Base-by-base conservation (phyloP, 805 yeast species). In the Saccharomycopsis sp. region DNA sequence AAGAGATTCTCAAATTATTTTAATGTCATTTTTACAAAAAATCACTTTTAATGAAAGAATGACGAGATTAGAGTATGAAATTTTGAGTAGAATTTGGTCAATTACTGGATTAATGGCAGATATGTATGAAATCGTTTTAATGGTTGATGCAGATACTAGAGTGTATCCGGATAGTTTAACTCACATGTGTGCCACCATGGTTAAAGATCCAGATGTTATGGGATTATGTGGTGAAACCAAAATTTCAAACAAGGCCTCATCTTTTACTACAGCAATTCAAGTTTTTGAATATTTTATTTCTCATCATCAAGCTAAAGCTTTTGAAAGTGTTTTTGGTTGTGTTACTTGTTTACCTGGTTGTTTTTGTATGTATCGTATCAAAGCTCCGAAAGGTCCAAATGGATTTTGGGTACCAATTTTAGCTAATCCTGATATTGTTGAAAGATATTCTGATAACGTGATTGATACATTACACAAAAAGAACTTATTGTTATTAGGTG, bases 341-440 rank as follows among this genome's bases (percentile, higher is more conserved):
- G 96, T 87, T 13, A 87, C 96, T 1, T 87, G 96, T 70, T 69
- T 87, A 46, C 96, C 96, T 0, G 96, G 96, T 30, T 87, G 96
- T 66, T 87, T 87, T 68, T 80, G 84, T 46, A 80, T 87, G 77
- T 87, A 88, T 56, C 72, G 96, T 52, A 83, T 87, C 56, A 87
- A 87, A 59, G 67, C 95, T 0, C 96, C 95, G 19, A 86, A 85
- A 60, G 87, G 88, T 13, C 49, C 63, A 12, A 76, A 74, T 41
- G 84, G 83, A 4, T 80, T 70, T 58, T 87, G 96, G 96, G 95
- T 88, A 27, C 96, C 96, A 5, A 81, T 87, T 43, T 65, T 87
- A 51, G 85, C 95, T 13, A 88, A 86, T 56, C 94, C 96, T 1
- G 96, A 87, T 61, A 83, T 87, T 54, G 95, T 87, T 27, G 95